Evolutionary conservation across 495 filamentous ascomycete genomes (phyloP), one percentile per base, ranked within the genome.

Genomic region (Lasiosphaeris hirsuta): DNA sequence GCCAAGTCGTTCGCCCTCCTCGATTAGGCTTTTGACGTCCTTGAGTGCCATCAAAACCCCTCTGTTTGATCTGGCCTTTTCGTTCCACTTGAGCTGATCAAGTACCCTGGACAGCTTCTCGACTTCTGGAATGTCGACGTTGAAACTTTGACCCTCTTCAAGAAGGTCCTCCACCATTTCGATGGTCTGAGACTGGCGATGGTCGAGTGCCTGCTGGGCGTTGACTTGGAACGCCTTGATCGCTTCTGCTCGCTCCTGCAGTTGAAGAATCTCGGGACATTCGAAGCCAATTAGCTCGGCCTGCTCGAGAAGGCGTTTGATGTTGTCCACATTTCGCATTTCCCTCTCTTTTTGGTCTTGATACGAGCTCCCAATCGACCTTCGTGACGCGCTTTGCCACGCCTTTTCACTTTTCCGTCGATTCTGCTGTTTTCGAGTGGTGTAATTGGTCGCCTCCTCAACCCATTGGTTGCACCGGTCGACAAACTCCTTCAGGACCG

Each of bases 391-490:
- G 67, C 81, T 86, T 61, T 90, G 90, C 90, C 90, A 96, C 35
- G 83, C 86, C 68, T 93, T 95, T 66, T 97, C 92, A 72, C 89
- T 97, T 75, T 99, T 99, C 58, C 94, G 90, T 63, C 94, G 88
- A 70, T 96, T 96, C 73, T 97, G 93, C 75, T 97, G 94, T 76
- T 99, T 99, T 48, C 94, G 88, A 58, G 92, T 92, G 62, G 93
- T 96, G 79, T 94, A 99, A 70, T 91, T 96, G 60, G 88, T 91
- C 56, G 94, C 94, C 74, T 97, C 93, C 60, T 99, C 94, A 60
- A 97, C 91, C 90, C 95, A 96, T 70, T 96, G 92, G 73, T 96
- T 94, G 76, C 92, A 96, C 63, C 88, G 86, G 63, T 95, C 90
- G 71, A 97, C 94, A 76, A 93, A 97, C 59, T 83, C 80, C 74